Base-by-base conservation (phyloP, 805 yeast genomes). In the Nakazawaea ernobii region DNA sequence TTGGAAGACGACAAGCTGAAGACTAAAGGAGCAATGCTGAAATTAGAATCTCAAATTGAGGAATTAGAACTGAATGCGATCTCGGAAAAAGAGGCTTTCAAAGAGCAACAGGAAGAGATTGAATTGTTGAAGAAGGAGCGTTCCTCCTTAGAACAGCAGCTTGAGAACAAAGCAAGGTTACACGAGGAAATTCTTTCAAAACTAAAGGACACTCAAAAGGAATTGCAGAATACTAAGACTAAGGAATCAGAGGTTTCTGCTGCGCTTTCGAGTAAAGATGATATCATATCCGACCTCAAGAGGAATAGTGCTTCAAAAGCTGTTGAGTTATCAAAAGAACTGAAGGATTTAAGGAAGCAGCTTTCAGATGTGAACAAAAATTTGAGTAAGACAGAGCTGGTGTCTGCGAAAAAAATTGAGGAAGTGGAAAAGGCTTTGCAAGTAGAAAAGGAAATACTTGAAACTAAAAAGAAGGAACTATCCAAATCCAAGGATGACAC, bases 1-100 rank as follows among this genome's bases (percentile, higher is more conserved):
- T 55, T 79, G 13, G 84, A 79, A 50, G 68, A 61, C 6, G 55
- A 60, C 27, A 36, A 54, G 47, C 43, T 49, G 51, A 10, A 27
- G 13, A 1, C 48, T 33, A 46, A 53, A 35, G 42, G 24, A 2
- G 54, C 51, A 29, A 38, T 44, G 9, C 51, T 45, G 6, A 52
- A 52, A 10, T 42, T 53, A 37, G 50, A 46, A 6, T 27, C 40
- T 15, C 36, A 53, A 32, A 48, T 52, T 20, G 43, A 43, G 4
- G 49, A 42, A 2, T 24, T 40, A 42, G 46, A 15, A 10, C 30
- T 20, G 38, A 43, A 43, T 32, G n/a, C 6, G 14, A 11, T 28
- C 10, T 28, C 39, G 1, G 13, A 17, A 1, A 24, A 15, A 8
- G 24, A 13, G 15, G 9, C 36, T 6, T 41, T 33, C 9, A 36